Conservation (phyloP, 495 filamentous ascomycete species). For the Hypoxylon crocopeplum region DNA sequence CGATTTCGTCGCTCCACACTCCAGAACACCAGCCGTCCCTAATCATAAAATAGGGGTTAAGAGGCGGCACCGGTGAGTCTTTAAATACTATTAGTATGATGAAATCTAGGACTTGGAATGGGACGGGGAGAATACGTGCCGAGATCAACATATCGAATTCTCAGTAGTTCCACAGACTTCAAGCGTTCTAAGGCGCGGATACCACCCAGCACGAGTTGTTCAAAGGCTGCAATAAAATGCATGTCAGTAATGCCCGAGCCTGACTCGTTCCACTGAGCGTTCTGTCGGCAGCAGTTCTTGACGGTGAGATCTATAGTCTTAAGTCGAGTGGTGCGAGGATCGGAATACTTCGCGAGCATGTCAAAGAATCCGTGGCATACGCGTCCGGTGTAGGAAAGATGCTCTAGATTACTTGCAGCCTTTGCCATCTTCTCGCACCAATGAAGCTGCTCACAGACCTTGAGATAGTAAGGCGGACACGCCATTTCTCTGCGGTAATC, state of each 20-base stretch:
- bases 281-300: slow-evolving; percentile 70
- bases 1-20: slow-evolving; percentile 71
- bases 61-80: slow-evolving; percentile 62
- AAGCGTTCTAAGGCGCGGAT: slow-evolving; percentile 63
- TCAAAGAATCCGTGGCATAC: slow-evolving; percentile 68
- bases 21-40: slow-evolving; percentile 64
- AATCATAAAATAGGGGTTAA: slow-evolving; percentile 73
- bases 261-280: slow-evolving; percentile 59
- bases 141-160: slow-evolving; percentile 76
- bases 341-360: slow-evolving; percentile 47
- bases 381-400: slow-evolving; percentile 70
- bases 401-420: slow-evolving; percentile 64
- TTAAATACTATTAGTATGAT: slow-evolving; percentile 14
- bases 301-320: slow-evolving; percentile 72
- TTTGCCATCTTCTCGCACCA: slow-evolving; percentile 63
- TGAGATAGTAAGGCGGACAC: slow-evolving; percentile 60
- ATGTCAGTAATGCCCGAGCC: slow-evolving; percentile 71
- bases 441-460: slow-evolving; percentile 59
- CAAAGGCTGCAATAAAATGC: slow-evolving; percentile 71
- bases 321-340: slow-evolving; percentile 55
- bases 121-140: slow-evolving; percentile 50
- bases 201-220: slow-evolving; percentile 65
- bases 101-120: slow-evolving; percentile 22
- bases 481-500: slow-evolving; percentile 66
- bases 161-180: slow-evolving; percentile 60